Conservation (phyloP, 176 grass and related monocot species). For the Areca catechu region DNA sequence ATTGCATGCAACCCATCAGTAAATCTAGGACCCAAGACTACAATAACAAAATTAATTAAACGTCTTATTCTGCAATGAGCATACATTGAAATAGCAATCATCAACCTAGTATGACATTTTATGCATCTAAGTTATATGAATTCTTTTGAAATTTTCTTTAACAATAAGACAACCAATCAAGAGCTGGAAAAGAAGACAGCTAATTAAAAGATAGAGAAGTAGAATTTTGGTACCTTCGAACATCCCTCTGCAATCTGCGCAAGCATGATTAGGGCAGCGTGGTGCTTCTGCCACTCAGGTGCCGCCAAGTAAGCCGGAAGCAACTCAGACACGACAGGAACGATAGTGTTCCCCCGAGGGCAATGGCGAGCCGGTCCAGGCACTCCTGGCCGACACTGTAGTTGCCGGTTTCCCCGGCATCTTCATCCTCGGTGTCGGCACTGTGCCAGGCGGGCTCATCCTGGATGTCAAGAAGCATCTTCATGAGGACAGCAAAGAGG, state of each 20-base stretch:
- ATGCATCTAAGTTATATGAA: no score
- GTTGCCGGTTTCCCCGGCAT: constrained; percentile 77
- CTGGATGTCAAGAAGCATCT: constrained; percentile 92
- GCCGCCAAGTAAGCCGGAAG: constrained; percentile 67
- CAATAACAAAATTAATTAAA: no score
- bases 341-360: constrained; percentile 81
- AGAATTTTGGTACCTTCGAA: constrained; percentile 51
- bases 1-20: no score
- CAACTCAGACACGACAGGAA: constrained; percentile 83
- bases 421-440: constrained; percentile 83
- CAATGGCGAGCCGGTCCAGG: constrained; percentile 80
- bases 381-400: constrained; percentile 95
- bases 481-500: constrained; percentile 90
- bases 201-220: constrained; percentile 10
- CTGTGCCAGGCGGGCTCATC: constrained; percentile 81
- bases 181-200: no score
- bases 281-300: constrained; percentile 96
- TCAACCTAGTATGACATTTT: no score
- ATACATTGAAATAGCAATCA: no score
- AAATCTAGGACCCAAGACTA: no score
- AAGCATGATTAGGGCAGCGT: constrained; percentile 84
- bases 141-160: no score
- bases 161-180: no score
- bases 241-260: constrained; percentile 99
- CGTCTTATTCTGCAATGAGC: no score